Base-by-base conservation (phyloP, 306 rosid species). In the Dicorynia guianensis region DNA sequence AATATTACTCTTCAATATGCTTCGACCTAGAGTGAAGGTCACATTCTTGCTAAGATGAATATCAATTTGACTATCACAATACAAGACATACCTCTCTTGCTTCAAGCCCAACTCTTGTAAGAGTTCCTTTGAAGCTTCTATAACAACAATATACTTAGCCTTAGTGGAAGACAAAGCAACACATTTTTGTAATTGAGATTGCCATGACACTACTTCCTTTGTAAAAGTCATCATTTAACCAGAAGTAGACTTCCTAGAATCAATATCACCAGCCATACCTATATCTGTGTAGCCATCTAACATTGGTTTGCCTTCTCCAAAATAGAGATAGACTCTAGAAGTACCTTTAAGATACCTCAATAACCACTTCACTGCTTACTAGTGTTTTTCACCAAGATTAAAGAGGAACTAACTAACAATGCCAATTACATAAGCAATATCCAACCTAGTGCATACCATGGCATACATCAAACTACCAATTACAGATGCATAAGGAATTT, bases 281-380 rank as follows among this genome's bases (percentile, higher is more conserved):
- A 0, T n/a, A 11, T 58, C 0, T 20, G 12, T 11, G 4, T 18
- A 58, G 2, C 66, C 66, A 14, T 36, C 11, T 30, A 35, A n/a
- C 1, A 2, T 4, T 4, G 0, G 12, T 1, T 14, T 12, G 1
- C 3, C 66, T 1, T 7, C 6, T 0, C 44, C 11, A 14, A 1
- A 13, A 36, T 10, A 36, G 5, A 36, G 14, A 3, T 3, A 38
- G 8, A 38, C 42, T 38, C 42, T 38, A 38, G 42, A 38, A 38
- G 42, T 3, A 38, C 8, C 42, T 38, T 7, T 7, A 38, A 38
- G 42, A 38, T 38, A 38, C 42, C 0, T 38, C 4, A 3, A 7
- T 38, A 38, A 1, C 42, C 42, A 38, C 4, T 38, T 38, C 42
- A 38, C 8, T 38, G 42, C 42, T 4, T 38, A 7, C 42, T 7